Evolutionary conservation across 2,329 filamentous ascomycete genomes (phyloP).

Genomic region (Colletotrichum trifolii): DNA sequence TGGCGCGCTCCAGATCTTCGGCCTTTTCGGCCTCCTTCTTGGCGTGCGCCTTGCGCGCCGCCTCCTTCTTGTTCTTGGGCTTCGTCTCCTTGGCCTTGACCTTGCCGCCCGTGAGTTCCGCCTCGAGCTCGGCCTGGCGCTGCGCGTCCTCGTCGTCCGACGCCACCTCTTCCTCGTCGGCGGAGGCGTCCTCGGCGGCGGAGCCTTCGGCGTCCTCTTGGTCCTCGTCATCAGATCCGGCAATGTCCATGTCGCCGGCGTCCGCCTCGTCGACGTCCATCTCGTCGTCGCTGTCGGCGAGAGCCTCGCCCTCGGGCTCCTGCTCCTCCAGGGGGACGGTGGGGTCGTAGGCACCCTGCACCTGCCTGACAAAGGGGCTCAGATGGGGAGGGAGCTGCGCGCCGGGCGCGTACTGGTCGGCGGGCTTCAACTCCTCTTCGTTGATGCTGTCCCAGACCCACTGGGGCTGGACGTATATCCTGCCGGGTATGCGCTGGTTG

Average conservation of each 20-base stretch:
- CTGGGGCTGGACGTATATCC: slow-evolving; percentile 94
- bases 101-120: slow-evolving; percentile 81
- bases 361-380: slow-evolving; percentile 92
- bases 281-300: slow-evolving; percentile 71
- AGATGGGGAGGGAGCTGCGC: slow-evolving; percentile 92
- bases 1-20: slow-evolving; percentile 90
- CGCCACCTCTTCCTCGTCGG: slow-evolving; percentile 49
- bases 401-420: slow-evolving; percentile 90
- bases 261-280: slow-evolving; percentile 57
- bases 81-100: slow-evolving; percentile 62
- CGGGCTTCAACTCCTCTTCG: slow-evolving; percentile 85
- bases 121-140: slow-evolving; percentile 91
- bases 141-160: slow-evolving; percentile 73
- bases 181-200: slow-evolving; percentile 55
- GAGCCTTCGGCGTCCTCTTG: slow-evolving; percentile 62
- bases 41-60: slow-evolving; percentile 74
- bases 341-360: slow-evolving; percentile 91
- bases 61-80: slow-evolving; percentile 74
- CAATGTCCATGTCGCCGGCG: slow-evolving; percentile 59
- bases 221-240: slow-evolving; percentile 60
- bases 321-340: slow-evolving; percentile 87
- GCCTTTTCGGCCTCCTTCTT: slow-evolving; percentile 80
- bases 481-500: slow-evolving; percentile 85
- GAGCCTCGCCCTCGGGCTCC: slow-evolving; percentile 85
- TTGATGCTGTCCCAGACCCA: slow-evolving; percentile 99